Percentiles rank a stretch among this genome's conserved stretches.
These are phyloP conservation scores for Zymoseptoria pseudotritici DNA, from an alignment of 2,329 filamentous ascomycete species.

Conservation along the genomic window DNA sequence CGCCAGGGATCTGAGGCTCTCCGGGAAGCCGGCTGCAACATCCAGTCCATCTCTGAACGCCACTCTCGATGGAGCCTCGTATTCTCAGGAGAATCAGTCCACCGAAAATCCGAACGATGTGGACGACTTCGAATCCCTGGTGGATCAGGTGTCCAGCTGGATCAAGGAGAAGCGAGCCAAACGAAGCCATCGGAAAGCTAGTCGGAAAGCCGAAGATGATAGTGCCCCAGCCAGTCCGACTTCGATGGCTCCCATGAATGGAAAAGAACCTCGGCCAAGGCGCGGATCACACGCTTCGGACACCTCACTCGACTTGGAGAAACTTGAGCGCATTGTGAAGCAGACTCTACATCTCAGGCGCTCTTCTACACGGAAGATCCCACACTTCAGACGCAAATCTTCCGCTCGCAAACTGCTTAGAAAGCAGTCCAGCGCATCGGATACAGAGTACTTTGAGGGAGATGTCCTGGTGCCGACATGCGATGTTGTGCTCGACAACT, in stretches of 20 bases:
- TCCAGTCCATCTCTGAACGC: slow-evolving; percentile 13
- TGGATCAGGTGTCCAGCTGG: slow-evolving; percentile 72
- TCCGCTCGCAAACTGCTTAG: slow-evolving; percentile 28
- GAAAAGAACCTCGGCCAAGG: slow-evolving; percentile 2
- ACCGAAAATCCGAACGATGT: slow-evolving; percentile 5
- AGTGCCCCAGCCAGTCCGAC: neutral
- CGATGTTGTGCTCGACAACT: slow-evolving; percentile 80
- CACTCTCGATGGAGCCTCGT: slow-evolving; percentile 1
- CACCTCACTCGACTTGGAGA: slow-evolving; percentile 56
- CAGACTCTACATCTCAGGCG: slow-evolving; percentile 41
- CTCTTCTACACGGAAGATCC: slow-evolving; percentile 10
- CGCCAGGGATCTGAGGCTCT: slow-evolving; percentile 33
- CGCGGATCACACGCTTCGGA: slow-evolving; percentile 17
- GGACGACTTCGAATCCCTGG: slow-evolving; percentile 19
- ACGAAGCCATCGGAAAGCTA: slow-evolving; percentile 44
- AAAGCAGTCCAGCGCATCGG: slow-evolving; percentile 53
- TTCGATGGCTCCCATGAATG: neutral
- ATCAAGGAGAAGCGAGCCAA: slow-evolving; percentile 70
- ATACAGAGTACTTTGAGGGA: slow-evolving; percentile 78
- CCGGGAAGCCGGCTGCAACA: slow-evolving; percentile 33
- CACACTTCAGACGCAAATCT: slow-evolving; percentile 15
- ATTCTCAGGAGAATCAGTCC: slow-evolving; percentile 7
- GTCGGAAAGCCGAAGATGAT: neutral
- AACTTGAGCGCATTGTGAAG: slow-evolving; percentile 71
- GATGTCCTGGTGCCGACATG: slow-evolving; percentile 77